These are phyloP conservation scores for Globisporangium solare DNA, from an alignment of 352 stramenopile genomes.

Conservation along the genomic window DNA sequence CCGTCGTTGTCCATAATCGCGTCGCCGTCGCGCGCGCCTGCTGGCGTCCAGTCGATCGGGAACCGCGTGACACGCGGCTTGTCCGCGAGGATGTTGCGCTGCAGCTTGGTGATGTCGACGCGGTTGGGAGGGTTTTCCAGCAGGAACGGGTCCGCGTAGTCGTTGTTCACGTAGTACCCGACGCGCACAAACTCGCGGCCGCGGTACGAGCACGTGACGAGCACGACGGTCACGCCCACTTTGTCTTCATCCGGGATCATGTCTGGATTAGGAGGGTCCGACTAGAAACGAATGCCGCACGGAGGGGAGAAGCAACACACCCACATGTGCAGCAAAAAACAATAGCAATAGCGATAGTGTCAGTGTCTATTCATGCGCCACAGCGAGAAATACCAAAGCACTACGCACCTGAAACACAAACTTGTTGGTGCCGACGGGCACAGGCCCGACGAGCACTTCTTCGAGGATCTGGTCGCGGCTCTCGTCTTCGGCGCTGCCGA, in stretches of 20 bases:
- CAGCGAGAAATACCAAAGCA: too few relatives aligned
- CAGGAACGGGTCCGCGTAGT: constrained; percentile 92
- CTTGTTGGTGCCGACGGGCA: constrained; percentile 98
- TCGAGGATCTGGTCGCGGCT: constrained; percentile 97
- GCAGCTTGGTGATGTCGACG: constrained; percentile 91
- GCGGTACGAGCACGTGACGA: constrained; percentile 98
- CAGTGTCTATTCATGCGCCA: constrained; percentile 6
- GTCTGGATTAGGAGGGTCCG: constrained; percentile 89
- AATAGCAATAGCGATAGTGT: too few relatives aligned
- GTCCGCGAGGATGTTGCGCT: constrained; percentile 96
- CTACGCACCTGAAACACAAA: constrained; percentile 88
- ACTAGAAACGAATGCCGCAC: constrained; percentile 50
- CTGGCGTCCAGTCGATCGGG: constrained; percentile 94
- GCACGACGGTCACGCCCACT: constrained; percentile 97
- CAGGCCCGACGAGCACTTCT: constrained; percentile 97
- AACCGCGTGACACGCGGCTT: constrained; percentile 95
- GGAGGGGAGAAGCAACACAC: background rate
- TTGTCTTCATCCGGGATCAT: constrained; percentile 95
- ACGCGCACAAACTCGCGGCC: constrained; percentile 96
- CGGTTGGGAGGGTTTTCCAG: constrained; percentile 70
- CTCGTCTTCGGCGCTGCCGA: constrained; percentile 95
- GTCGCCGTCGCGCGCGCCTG: constrained; percentile 39
- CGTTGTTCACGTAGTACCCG: constrained; percentile 98
- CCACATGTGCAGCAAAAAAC: background rate
- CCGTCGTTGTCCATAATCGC: constrained; percentile 38